Evolutionary conservation across 306 rosid genomes (phyloP).

Genomic region (Glycine latifolia): DNA sequence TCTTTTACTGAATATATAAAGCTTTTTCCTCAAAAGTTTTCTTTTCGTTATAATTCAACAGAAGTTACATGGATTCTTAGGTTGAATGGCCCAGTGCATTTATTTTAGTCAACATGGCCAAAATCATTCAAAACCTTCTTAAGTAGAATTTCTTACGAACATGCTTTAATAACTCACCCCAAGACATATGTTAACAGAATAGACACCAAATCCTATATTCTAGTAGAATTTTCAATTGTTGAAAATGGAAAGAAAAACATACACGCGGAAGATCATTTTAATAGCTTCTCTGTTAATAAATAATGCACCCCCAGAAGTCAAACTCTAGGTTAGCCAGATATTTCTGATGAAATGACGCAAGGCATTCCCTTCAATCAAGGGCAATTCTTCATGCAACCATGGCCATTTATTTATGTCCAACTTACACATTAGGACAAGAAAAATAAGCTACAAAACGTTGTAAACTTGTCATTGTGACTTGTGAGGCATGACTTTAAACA

Average conservation of each 20-base stretch:
- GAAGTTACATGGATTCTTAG: slow-evolving; percentile 9
- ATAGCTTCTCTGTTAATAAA: not conserved
- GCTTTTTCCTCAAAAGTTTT: too few species aligned
- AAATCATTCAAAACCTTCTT: slow-evolving; percentile 8
- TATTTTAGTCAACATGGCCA: not conserved
- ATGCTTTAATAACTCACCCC: not conserved
- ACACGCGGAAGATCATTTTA: too few species aligned
- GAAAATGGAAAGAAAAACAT: slow-evolving; percentile 27
- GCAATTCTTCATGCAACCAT: slow-evolving; percentile 42
- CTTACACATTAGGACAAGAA: slow-evolving; percentile 21
- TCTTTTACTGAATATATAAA: too few species aligned
- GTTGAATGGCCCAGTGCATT: slow-evolving; percentile 42
- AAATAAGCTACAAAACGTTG: slow-evolving; percentile 7
- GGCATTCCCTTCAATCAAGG: slow-evolving; percentile 50
- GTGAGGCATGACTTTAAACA: slow-evolving; percentile 22
- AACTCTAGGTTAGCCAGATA: slow-evolving; percentile 47
- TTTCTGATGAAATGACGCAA: slow-evolving; percentile 46
- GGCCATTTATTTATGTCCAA: slow-evolving; percentile 40
- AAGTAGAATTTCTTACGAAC: not conserved
- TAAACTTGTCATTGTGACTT: slow-evolving; percentile 40
- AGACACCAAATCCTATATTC: not conserved
- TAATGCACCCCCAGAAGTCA: slow-evolving; percentile 40
- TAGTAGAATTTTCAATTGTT: slow-evolving; percentile 25
- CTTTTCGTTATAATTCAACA: not conserved
- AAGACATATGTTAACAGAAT: not conserved